Percentiles rank a stretch among this genome's conserved stretches.
Conservation (phyloP, 495 filamentous ascomycete species). For the Cetradonia linearis region DNA sequence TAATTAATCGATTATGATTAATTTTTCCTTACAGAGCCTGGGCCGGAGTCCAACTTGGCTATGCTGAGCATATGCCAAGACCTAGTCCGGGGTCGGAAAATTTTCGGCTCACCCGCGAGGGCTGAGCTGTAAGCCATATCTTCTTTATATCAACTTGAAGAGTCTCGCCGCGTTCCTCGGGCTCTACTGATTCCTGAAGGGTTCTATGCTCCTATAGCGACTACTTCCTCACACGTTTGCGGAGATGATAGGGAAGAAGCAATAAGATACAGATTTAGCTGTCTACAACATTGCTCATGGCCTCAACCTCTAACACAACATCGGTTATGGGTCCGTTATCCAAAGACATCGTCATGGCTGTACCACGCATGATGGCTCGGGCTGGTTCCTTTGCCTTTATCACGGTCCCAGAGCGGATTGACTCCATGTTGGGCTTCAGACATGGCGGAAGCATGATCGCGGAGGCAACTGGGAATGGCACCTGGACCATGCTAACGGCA, state of each 20-base stretch:
- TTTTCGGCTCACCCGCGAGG: too few relatives aligned
- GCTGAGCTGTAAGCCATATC: too few relatives aligned
- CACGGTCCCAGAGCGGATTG: conserved; percentile 51
- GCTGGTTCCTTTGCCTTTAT: conserved; percentile 48
- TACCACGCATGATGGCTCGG: conserved; percentile 54
- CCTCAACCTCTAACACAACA: conserved; percentile 20
- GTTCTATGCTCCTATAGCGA: not conserved
- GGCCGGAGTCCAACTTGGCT: too few relatives aligned
- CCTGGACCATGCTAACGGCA: conserved; percentile 32
- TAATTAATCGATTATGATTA: too few relatives aligned
- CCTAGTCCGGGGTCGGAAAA: too few relatives aligned
- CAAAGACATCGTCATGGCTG: conserved; percentile 46
- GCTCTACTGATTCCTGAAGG: too few relatives aligned
- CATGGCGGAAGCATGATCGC: conserved; percentile 52
- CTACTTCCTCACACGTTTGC: not conserved
- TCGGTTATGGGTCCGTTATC: conserved; percentile 26
- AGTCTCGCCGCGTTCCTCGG: too few relatives aligned
- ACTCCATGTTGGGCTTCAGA: conserved; percentile 40
- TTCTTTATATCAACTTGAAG: too few relatives aligned
- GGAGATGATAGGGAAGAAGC: not conserved
- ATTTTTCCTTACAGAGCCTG: too few relatives aligned
- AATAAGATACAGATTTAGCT: not conserved
- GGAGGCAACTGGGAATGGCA: conserved; percentile 38
- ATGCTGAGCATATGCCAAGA: too few relatives aligned
- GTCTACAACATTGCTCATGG: too few relatives aligned